Percentiles rank a stretch among this genome's conserved stretches.
These are phyloP conservation scores for Botrytis porri DNA, from an alignment of 2,329 filamentous ascomycete species.

Conservation along the genomic window DNA sequence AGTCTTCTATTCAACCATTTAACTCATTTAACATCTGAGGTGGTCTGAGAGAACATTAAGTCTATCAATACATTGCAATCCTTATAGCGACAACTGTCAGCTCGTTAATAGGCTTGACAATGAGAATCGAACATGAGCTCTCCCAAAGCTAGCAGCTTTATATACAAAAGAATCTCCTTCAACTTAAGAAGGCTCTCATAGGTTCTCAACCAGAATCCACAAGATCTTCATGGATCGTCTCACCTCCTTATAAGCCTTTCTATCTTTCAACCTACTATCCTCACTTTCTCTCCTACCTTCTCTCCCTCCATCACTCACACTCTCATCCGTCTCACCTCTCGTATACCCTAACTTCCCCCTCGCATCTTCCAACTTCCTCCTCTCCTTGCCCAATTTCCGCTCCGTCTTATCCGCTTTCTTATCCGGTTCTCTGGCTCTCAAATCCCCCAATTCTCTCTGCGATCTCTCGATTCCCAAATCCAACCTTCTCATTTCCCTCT, in stretches of 20 bases:
- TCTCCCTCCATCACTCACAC: not conserved
- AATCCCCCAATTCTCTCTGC: not conserved
- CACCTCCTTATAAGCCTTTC: not conserved
- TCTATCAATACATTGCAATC: not conserved
- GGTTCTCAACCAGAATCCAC: not conserved
- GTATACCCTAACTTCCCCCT: not conserved
- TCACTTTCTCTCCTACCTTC: not conserved
- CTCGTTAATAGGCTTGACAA: not conserved
- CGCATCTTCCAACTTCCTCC: not conserved
- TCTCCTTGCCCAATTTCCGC: not conserved
- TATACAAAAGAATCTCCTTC: no score
- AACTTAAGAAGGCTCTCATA: not conserved
- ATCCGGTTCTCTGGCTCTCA: not conserved
- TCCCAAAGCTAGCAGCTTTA: not conserved
- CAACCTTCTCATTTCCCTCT: not conserved
- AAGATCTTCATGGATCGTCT: not conserved
- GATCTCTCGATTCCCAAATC: not conserved
- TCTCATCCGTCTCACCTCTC: not conserved
- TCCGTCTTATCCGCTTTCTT: not conserved
- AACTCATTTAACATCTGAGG: not conserved
- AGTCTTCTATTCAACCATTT: not conserved
- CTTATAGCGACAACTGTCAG: not conserved
- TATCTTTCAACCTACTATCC: not conserved
- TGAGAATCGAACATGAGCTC: not conserved
- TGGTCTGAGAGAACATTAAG: not conserved